Evolutionary conservation across 2,329 filamentous ascomycete genomes (phyloP), one percentile per base, ranked within the genome.

Genomic region (Diplodia mutila): DNA sequence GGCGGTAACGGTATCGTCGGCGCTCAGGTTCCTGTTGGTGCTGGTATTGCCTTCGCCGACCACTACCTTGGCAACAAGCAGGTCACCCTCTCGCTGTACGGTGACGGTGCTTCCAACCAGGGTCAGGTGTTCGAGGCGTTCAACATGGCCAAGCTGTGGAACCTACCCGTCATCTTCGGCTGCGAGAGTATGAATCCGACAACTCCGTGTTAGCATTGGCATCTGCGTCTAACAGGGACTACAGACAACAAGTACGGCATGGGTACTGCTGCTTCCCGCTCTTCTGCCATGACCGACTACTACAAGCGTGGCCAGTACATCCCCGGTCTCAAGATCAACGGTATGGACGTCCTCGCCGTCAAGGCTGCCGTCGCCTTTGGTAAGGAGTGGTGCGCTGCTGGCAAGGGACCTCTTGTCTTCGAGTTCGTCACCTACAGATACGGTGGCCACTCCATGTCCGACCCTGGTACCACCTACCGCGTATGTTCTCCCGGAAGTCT

Each of bases 261-360:
- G 95, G 95, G 95, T 84, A 99, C 95, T 71, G 91, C 95, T 70
- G 94, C 95, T 73, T 90, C 91, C 83, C 93, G 95, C 77, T 94
- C 95, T 70, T 94, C 95, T 69, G 95, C 95, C 75, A 85, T 97
- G 79, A 98, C 95, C 81, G 95, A 99, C 82, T 99, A 99, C 90
- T 98, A 99, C 89, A 98, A 98, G 90, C 94, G 95, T 84, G 95
- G 95, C 73, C 95, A 99, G 85, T 99, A 98, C 87, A 99, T 99
- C 74, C 94, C 95, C 68, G 95, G 95, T 85, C 89, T 99, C 76
- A 99, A 99, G 89, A 93, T 99, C 82, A 99, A 99, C 85, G 95
- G 93, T 78, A 99, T 99, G 95, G 95, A 99, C 80, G 93, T 97
- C 75, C 91, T 99, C 71, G 94, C 95, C 71, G 94, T 97, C 81